These are phyloP conservation scores for Naganishia kalamii DNA, from an alignment of 768 basidiomycete genomes.

Conservation along the genomic window DNA sequence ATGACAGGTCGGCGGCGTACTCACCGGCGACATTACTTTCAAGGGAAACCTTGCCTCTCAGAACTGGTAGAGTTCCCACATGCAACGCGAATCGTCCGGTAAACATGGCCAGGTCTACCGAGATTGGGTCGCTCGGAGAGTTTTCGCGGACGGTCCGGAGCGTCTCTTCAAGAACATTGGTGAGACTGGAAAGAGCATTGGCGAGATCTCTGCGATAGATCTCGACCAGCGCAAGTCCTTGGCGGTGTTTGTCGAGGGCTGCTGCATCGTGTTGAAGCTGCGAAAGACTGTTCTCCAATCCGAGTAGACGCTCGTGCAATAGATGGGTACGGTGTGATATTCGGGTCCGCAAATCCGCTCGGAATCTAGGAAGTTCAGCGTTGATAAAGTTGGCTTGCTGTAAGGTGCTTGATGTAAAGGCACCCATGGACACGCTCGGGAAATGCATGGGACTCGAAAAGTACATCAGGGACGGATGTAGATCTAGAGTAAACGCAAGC, in stretches of 20 bases:
- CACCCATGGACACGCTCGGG: slow-evolving; percentile 12
- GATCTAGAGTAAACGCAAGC: slow-evolving; percentile 47
- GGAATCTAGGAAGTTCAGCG: slow-evolving; percentile 54
- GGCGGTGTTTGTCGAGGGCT: background rate
- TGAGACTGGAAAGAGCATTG: background rate
- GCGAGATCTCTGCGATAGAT: background rate
- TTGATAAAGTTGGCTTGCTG: background rate
- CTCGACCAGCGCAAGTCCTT: background rate
- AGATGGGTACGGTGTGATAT: slow-evolving; percentile 61
- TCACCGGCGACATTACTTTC: background rate
- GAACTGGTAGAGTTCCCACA: background rate
- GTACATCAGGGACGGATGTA: slow-evolving; percentile 55
- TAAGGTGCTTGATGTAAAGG: background rate
- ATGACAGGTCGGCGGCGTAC: background rate
- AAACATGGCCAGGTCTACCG: slow-evolving; percentile 5
- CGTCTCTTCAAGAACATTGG: background rate
- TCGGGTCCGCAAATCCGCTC: slow-evolving; percentile 57
- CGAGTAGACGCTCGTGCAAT: slow-evolving; percentile 56
- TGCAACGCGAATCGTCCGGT: slow-evolving; percentile 6
- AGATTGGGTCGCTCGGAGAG: background rate
- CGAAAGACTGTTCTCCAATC: slow-evolving; percentile 52
- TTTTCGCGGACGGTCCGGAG: background rate
- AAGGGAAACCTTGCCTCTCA: background rate
- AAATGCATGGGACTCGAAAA: slow-evolving; percentile 50
- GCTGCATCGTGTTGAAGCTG: background rate